Evolutionary conservation across 306 rosid genomes (phyloP), one percentile per base, ranked within the genome.

Genomic region (Medicago arabica): DNA sequence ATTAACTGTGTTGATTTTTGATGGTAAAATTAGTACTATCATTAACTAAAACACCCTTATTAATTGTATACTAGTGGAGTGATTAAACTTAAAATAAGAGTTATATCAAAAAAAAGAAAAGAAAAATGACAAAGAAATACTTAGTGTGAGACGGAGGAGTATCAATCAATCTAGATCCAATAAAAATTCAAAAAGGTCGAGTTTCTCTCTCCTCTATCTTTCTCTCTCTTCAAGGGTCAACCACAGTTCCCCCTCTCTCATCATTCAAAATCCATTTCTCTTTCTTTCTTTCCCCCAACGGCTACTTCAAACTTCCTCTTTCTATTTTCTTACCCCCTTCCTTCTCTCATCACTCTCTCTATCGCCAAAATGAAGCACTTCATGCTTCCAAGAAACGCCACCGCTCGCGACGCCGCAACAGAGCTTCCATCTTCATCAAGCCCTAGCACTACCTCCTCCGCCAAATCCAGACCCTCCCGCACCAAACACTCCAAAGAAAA

Each of bases 381-480:
- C 75, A 90, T 89, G 98, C 85, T 82, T 51, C 97, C 99, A 78
- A 89, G 89, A 82, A 90, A 72, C 75, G 47, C 88, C 5, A 84
- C 71, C 80, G 76, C 84, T 72, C 80, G 91, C 85, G 97, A 96
- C 55, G 16, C 87, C 14, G 31, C 86, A 34, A 34, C 38, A 11
- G 97, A 92, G 66, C 82, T 80, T 10, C 84, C 91, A 8, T 82
- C 77, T 18, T 84, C 89, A 0, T 82, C 87, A 4, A 88, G 84
- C 89, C 90, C 93, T 78, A 77, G 83, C 69, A 77, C 83, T 34
- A 34, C 38, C 38, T 34, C 38, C 80, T 72, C 82, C 53, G 46
- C 83, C 31, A 94, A 89, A 83, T 10, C 86, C 4, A 80, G 81
- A 54, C 78, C 89, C 13, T 71, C 92, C 36, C 85, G 98, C 41